Base-by-base conservation (phyloP, 2,329 filamentous ascomycete genomes). In the Microascus cirrosus region DNA sequence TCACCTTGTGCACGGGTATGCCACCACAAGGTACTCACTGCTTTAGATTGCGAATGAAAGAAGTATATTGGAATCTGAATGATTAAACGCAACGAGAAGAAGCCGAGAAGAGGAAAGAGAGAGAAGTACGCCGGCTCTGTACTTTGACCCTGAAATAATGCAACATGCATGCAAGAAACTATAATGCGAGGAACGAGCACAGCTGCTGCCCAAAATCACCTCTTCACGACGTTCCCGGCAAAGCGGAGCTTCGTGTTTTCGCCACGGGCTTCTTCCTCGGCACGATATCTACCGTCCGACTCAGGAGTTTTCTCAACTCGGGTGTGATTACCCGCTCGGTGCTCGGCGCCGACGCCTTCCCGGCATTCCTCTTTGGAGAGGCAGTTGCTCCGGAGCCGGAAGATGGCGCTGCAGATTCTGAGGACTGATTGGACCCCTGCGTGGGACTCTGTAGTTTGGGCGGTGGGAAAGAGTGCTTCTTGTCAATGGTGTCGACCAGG, bases 401-500 rank as follows among this genome's bases (percentile, higher is more conserved):
- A 18, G 64, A 36, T 18, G 65, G 56, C n/a, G 59, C 54, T 6
- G 59, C 36, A 10, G 28, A n/a, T 28, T 50, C 12, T 15, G 56
- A 32, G 3, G 50, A 45, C 50, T 58, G n/a, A 45, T 51, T 50
- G 10, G 55, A 56, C 13, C 42, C 32, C 50, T 45, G 28, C 18
- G 25, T 25, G 59, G 50, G 39, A 45, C 56, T 48, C n/a, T 52
- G 32, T 61, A 22, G 45, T 50, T 24, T 50, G 45, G 51, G 45
- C 42, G 48, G 12, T 0, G 91, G 91, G 64, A 96, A 95, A 66
- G 89, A 91, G 56, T 86, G 79, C 70, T 94, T 95, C 74, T 94
- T 93, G 71, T 99, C 95, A 39, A 96, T 86, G 0, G 90, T 88
- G 66, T 97, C 90, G 12, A 99, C 87, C 1, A 90, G 86, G 52